Evolutionary conservation across 2,329 filamentous ascomycete species (phyloP).

Genomic region (Mycosphaerella sp.): DNA sequence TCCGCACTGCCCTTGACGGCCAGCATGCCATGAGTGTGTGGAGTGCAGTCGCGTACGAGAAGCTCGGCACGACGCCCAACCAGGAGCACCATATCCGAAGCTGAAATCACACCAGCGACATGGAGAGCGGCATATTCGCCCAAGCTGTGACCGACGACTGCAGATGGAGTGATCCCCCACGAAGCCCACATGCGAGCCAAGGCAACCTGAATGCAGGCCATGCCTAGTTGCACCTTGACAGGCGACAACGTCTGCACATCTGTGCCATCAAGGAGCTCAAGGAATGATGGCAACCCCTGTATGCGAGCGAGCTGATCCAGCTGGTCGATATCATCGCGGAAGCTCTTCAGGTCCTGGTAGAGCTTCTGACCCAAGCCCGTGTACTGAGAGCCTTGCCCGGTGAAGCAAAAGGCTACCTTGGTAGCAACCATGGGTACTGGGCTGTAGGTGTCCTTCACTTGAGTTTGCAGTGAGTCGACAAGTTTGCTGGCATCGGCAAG

Average conservation of each 20-base stretch:
- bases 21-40: slow-evolving; percentile 61
- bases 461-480: slow-evolving; percentile 41
- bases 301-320: slow-evolving; percentile 43
- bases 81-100: slow-evolving; percentile 63
- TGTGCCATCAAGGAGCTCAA: slow-evolving; percentile 44
- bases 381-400: slow-evolving; percentile 49
- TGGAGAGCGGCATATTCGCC: slow-evolving; percentile 70
- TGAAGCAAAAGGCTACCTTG: slow-evolving; percentile 48
- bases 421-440: slow-evolving; percentile 48
- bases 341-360: slow-evolving; percentile 44
- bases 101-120: slow-evolving; percentile 63
- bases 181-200: slow-evolving; percentile 48
- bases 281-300: slow-evolving; percentile 45
- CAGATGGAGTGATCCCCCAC: slow-evolving; percentile 49
- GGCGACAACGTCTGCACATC: slow-evolving; percentile 47
- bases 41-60: slow-evolving; percentile 57
- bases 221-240: slow-evolving; percentile 47
- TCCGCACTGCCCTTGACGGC: slow-evolving; percentile 50
- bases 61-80: slow-evolving; percentile 63
- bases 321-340: slow-evolving; percentile 46
- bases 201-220: slow-evolving; percentile 49
- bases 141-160: slow-evolving; percentile 54
- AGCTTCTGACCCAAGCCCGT: slow-evolving; percentile 46
- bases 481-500: slow-evolving; percentile 44
- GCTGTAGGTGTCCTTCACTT: slow-evolving; percentile 46